phyloP scores from a whole-genome alignment of 257 asterid species.

The Solanum chilense region DNA sequence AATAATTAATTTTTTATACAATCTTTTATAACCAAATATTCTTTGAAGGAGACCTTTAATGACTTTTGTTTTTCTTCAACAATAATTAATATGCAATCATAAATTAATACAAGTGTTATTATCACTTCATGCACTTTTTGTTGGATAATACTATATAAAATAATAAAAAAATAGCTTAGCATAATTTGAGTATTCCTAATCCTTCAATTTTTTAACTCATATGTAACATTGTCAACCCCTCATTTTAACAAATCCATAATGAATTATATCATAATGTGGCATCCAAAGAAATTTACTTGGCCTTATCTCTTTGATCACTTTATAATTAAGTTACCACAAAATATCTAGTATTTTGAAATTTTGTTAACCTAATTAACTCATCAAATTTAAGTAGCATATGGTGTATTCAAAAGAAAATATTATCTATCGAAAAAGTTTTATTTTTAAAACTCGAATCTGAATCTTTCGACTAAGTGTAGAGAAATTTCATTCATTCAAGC shows the following conservation, averaged over 20 bases:
- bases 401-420: not conserved
- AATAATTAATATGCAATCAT: not conserved
- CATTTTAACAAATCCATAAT: conserved; percentile 32
- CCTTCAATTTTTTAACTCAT: conserved; percentile 16
- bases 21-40: conserved; percentile 1
- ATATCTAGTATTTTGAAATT: not conserved
- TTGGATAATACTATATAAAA: conserved; percentile 3
- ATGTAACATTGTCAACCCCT: conserved; percentile 34
- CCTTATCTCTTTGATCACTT: conserved; percentile 7
- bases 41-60: conserved; percentile 15
- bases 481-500: not conserved
- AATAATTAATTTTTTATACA: not conserved
- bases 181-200: conserved; percentile 15
- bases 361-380: not conserved
- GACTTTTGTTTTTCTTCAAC: conserved; percentile 8
- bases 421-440: too few relatives aligned
- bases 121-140: conserved; percentile 27
- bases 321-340: not conserved
- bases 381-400: not conserved
- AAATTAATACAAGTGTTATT: conserved; percentile 16
- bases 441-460: not conserved
- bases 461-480: not conserved
- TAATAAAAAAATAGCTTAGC: conserved; percentile 38
- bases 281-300: conserved; percentile 40
- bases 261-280: conserved; percentile 11